A percentile compares a stretch with the other conserved stretches of the same genome.
Conservation (phyloP, 768 basidiomycete species). For the Pleurotus djamor region DNA sequence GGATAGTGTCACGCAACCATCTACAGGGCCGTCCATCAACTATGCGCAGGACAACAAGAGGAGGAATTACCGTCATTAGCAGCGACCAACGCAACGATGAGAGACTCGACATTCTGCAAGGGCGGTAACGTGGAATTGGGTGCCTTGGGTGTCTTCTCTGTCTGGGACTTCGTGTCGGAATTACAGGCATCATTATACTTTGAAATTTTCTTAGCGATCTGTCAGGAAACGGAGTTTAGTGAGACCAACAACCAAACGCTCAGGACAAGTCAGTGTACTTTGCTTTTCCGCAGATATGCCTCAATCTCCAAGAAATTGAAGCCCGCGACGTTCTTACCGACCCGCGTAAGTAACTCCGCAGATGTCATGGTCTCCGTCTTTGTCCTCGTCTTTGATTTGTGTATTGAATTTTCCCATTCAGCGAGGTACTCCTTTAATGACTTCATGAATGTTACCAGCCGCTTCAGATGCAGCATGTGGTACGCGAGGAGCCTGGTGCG, state of each 20-base stretch:
- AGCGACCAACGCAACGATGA: slow-evolving; percentile 74
- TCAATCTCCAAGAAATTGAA: slow-evolving; percentile 86
- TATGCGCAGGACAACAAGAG: background rate
- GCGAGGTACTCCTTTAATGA: slow-evolving; percentile 59
- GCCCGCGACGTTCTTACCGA: slow-evolving; percentile 69
- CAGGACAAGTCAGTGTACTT: slow-evolving; percentile 37
- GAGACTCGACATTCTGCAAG: slow-evolving; percentile 76
- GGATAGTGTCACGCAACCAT: slow-evolving; percentile 73
- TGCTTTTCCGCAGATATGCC: slow-evolving; percentile 77
- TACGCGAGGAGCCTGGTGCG: slow-evolving; percentile 67
- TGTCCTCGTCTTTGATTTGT: slow-evolving; percentile 13
- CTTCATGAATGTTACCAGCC: slow-evolving; percentile 71
- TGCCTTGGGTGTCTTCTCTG: slow-evolving; percentile 8
- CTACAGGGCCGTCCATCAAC: slow-evolving; percentile 30
- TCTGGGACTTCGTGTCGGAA: no score
- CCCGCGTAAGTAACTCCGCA: slow-evolving; percentile 55
- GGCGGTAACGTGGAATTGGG: slow-evolving; percentile 52
- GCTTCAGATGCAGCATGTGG: slow-evolving; percentile 79
- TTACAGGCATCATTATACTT: slow-evolving; percentile 63
- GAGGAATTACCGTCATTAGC: slow-evolving; percentile 61
- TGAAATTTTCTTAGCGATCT: slow-evolving; percentile 82
- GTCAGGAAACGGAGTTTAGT: background rate
- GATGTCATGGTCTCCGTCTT: slow-evolving; percentile 67
- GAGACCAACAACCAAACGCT: no score
- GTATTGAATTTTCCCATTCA: slow-evolving; percentile 47